Conservation (phyloP, 257 asterid genomes). For the Solanum chiquidenum region DNA sequence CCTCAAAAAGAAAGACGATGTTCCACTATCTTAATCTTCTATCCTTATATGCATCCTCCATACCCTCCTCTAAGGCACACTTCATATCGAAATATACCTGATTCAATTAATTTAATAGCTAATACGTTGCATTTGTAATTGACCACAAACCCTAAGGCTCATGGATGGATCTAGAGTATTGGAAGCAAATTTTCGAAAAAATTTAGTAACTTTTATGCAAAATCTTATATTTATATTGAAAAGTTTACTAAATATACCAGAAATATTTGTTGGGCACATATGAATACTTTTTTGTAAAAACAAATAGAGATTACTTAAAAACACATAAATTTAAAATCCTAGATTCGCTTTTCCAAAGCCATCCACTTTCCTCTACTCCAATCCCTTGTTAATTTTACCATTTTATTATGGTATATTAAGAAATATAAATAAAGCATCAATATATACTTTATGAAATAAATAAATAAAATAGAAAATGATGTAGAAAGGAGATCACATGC, state of each 20-base stretch:
- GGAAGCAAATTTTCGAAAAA: too few species aligned
- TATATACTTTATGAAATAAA: not conserved
- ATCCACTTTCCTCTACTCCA: not conserved
- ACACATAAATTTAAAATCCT: not conserved
- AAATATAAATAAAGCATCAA: not conserved
- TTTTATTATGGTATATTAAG: not conserved
- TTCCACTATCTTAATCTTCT: not conserved
- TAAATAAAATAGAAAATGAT: not conserved
- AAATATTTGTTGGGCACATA: not conserved
- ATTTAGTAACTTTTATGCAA: too few species aligned
- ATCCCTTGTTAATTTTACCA: not conserved
- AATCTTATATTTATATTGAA: not conserved
- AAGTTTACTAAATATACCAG: not conserved
- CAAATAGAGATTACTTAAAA: too few species aligned
- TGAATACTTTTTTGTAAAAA: not conserved
- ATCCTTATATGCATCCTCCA: too few species aligned
- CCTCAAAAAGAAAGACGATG: too few species aligned
- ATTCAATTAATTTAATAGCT: not conserved
- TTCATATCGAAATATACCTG: too few species aligned
- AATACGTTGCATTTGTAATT: not conserved
- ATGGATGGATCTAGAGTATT: not conserved
- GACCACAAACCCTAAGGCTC: not conserved
- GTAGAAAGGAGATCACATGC: not conserved
- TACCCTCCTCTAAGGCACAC: not conserved
- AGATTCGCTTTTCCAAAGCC: not conserved